Evolutionary conservation across 352 stramenopile species (phyloP).

Genomic region (Phytophthora syringae): DNA sequence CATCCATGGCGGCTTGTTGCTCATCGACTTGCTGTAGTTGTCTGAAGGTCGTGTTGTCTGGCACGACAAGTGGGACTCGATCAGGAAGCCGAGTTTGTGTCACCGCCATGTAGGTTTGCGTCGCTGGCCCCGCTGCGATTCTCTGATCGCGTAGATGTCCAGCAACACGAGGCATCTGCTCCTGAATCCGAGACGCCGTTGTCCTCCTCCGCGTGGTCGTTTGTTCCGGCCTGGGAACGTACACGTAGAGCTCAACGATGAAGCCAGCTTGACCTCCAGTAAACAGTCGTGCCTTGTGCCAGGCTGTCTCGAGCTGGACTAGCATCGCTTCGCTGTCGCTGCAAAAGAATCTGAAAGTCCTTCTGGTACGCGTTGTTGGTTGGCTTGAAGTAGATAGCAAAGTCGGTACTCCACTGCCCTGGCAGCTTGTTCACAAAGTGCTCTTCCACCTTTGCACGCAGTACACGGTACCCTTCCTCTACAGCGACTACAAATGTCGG

Average conservation of each 20-base stretch:
- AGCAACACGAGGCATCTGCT: slow-evolving; percentile 21
- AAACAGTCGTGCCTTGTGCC: slow-evolving; percentile 13
- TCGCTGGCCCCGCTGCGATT: not conserved
- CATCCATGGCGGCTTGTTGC: not conserved
- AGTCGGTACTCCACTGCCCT: slow-evolving; percentile 1
- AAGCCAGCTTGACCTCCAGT: slow-evolving; percentile 13
- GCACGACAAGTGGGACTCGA: not conserved
- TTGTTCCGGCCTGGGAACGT: slow-evolving; percentile 13
- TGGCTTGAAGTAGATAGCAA: slow-evolving; percentile 14
- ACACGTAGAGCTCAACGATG: slow-evolving; percentile 15
- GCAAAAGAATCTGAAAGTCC: slow-evolving; percentile 8
- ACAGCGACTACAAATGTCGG: slow-evolving; percentile 4
- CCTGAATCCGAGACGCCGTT: slow-evolving; percentile 6
- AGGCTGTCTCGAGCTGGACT: slow-evolving; percentile 7
- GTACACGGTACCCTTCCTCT: slow-evolving; percentile 3
- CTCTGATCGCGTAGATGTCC: slow-evolving; percentile 8
- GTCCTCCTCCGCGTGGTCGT: not conserved
- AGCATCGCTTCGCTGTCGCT: not conserved
- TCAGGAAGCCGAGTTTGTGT: slow-evolving; percentile 15
- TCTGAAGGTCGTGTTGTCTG: slow-evolving; percentile 7
- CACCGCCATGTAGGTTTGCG: slow-evolving; percentile 18
- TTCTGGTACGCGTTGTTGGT: slow-evolving; percentile 16
- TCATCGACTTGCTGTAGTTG: slow-evolving; percentile 15
- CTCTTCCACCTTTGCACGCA: slow-evolving; percentile 4
- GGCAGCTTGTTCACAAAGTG: slow-evolving; percentile 12